Evolutionary conservation across 108 stramenopile species (phyloP).

Genomic region (Fragilariopsis cylindrus): DNA sequence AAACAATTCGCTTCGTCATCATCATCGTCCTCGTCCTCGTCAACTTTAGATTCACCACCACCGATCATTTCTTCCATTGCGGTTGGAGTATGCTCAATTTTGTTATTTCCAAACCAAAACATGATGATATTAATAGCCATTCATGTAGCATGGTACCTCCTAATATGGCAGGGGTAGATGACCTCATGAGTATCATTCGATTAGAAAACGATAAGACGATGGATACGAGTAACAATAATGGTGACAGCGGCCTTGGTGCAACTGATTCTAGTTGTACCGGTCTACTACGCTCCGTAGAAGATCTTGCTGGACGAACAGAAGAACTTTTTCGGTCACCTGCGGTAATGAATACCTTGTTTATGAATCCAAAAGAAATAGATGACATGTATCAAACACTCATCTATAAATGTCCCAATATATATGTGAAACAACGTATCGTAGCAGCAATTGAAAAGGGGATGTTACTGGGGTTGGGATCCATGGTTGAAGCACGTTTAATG

Average conservation of each 20-base stretch:
- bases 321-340: conserved; percentile 64
- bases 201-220: conserved; percentile 33
- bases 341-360: conserved; percentile 62
- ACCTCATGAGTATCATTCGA: conserved; percentile 38
- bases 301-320: conserved; percentile 54
- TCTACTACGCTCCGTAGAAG: conserved; percentile 25
- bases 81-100: conserved; percentile 56
- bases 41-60: conserved; percentile 13
- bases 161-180: conserved; percentile 29
- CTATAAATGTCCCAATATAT: conserved; percentile 17
- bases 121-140: no score
- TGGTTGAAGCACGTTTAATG: conserved; percentile 51
- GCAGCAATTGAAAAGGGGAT: conserved; percentile 63
- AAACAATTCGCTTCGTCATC: conserved; percentile 14
- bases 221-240: neutral
- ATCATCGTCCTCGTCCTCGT: neutral
- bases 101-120: conserved; percentile 35
- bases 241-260: neutral
- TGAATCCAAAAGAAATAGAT: conserved; percentile 65
- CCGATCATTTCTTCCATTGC: conserved; percentile 43
- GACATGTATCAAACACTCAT: conserved; percentile 50
- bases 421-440: conserved; percentile 41
- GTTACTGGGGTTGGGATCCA: conserved; percentile 52
- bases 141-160: no score
- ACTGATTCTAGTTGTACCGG: neutral